These are phyloP conservation scores for Verticillium albo-atrum DNA, from an alignment of 2,329 filamentous ascomycete genomes.

Conservation along the genomic window DNA sequence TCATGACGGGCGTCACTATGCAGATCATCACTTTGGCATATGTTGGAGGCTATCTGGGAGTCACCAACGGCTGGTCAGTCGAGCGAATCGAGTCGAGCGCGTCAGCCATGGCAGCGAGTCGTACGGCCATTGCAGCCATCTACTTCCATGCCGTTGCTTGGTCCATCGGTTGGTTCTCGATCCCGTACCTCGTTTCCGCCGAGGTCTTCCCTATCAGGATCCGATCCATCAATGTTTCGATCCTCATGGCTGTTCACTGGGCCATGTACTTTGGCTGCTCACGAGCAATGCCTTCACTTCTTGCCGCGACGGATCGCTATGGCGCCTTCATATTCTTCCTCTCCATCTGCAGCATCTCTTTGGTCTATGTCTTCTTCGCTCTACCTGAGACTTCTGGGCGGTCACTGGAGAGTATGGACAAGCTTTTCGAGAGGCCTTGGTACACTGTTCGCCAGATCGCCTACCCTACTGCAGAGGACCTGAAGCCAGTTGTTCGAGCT, in stretches of 20 bases:
- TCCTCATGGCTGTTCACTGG: conserved; percentile 40
- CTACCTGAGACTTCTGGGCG: conserved; percentile 25
- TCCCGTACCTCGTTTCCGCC: conserved; percentile 39
- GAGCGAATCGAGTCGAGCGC: conserved; percentile 12
- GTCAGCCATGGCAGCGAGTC: conserved; percentile 23
- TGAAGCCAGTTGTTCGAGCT: background rate
- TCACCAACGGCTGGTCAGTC: conserved; percentile 17
- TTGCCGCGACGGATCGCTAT: conserved; percentile 23
- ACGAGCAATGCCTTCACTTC: conserved; percentile 25
- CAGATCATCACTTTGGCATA: conserved; percentile 24
- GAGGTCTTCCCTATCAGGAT: conserved; percentile 39
- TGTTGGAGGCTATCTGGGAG: conserved; percentile 22
- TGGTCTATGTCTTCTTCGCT: conserved; percentile 24
- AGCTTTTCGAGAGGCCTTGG: conserved; percentile 21
- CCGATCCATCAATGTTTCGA: conserved; percentile 31
- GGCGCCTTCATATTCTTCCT: conserved; percentile 10
- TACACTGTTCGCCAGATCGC: conserved; percentile 22
- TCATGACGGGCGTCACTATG: conserved; percentile 25
- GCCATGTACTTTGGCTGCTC: conserved; percentile 28
- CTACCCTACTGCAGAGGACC: conserved; percentile 20
- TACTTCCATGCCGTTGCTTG: conserved; percentile 38
- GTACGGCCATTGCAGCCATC: conserved; percentile 35
- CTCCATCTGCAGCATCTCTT: conserved; percentile 2
- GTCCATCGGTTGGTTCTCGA: conserved; percentile 42
- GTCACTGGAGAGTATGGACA: conserved; percentile 24